phyloP scores from a whole-genome alignment of 202 grass and related monocot species.

The Zoysia matrella region DNA sequence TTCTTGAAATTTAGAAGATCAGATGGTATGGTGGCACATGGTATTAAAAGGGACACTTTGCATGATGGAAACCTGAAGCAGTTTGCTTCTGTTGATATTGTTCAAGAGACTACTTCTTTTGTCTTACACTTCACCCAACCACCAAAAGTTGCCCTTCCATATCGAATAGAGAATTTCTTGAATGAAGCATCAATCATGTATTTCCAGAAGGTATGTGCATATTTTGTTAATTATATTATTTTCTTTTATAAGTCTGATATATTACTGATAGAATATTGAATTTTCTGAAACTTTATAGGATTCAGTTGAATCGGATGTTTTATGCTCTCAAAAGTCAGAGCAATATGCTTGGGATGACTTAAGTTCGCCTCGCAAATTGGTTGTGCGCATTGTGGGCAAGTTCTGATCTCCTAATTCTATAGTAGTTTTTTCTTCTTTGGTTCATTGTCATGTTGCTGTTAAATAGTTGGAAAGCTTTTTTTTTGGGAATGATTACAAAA shows the following conservation, averaged over 20 bases:
- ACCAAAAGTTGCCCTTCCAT: constrained; percentile 68
- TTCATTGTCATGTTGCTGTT: constrained; percentile 35
- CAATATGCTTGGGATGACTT: constrained; percentile 87
- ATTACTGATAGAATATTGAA: constrained; percentile 42
- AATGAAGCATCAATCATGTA: constrained; percentile 70
- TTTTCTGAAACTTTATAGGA: constrained; percentile 58
- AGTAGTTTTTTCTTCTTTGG: constrained; percentile 34
- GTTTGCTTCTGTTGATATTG: constrained; percentile 76
- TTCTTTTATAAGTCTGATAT: constrained; percentile 6
- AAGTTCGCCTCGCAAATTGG: constrained; percentile 75
- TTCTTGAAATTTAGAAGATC: constrained; percentile 80
- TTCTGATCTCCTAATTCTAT: constrained; percentile 48
- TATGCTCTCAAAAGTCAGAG: constrained; percentile 60
- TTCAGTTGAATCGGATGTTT: constrained; percentile 70
- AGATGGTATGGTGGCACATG: constrained; percentile 32
- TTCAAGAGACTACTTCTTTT: constrained; percentile 72
- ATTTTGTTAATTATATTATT: constrained; percentile 42
- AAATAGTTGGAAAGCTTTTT: neutral
- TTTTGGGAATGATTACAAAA: neutral
- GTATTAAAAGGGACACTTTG: constrained; percentile 30
- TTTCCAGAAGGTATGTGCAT: constrained; percentile 73
- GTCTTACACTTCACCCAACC: constrained; percentile 67
- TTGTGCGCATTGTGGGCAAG: constrained; percentile 75
- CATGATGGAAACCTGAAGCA: constrained; percentile 48
- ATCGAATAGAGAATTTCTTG: constrained; percentile 84